Evolutionary conservation across 2,329 filamentous ascomycete genomes (phyloP), one percentile per base, ranked within the genome.

Genomic region (Sporothrix sp.): DNA sequence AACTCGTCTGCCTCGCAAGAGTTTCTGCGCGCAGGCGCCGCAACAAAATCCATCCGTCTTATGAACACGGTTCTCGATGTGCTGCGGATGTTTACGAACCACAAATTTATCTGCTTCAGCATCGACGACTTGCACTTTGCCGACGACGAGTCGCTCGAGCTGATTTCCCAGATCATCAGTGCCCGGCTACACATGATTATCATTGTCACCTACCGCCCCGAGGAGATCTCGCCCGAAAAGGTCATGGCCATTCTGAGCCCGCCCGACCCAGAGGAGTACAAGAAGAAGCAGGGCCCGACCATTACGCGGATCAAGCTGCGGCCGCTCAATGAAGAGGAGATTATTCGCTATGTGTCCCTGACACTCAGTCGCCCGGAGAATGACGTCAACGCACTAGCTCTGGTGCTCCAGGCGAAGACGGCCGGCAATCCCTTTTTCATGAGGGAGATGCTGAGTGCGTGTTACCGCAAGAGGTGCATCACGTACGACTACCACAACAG

Each of bases 91-190:
- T 82, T 97, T 50, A 85, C 87, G 0, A 75, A 82, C 18, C 82
- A 90, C 63, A 93, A 90, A 59, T 82, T 95, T 59, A 89, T 95
- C 49, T 94, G 87, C 61, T 82, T 95, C 58, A 89, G 83, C 59
- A 68, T 96, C 25, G 91, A 96, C 61, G 91, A 96, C 65, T 69
- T 96, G 28, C 89, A 96, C 59, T 93, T 88, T 64, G 88, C 89
- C 7, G 91, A 96, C 62, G 79, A 85, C 23, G 91, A 96, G 64
- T 93, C 85, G 13, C 69, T 93, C 43, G 87, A 95, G 52, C 71
- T 96, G 48, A 83, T 96, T 35, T 78, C 83, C 14, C 84, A 89
- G 59, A 88, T 96, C 48, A 80, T 95, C 50, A 74, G 76, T 46
- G 81, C 84, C 1, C 84, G 84, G 56, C 79, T 96, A 54, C 87